Conservation (phyloP, 352 stramenopile genomes). For the Blastocystis sp. region DNA sequence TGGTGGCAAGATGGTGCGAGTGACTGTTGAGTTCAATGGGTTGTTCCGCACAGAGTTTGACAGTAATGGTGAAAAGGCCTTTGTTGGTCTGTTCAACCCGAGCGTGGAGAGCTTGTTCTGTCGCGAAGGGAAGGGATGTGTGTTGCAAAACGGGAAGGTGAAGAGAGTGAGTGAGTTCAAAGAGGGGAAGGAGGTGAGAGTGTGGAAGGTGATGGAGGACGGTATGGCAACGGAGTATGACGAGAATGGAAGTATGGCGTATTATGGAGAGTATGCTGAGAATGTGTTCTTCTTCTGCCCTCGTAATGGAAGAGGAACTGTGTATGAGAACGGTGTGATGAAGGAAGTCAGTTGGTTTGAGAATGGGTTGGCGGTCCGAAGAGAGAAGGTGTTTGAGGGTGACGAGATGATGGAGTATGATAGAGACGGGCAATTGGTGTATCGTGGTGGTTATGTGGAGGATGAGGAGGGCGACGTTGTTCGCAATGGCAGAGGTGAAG, state of each 20-base stretch:
- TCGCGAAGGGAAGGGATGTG: not conserved
- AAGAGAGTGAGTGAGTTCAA: not conserved
- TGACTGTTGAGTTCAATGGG: not conserved
- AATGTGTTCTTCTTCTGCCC: not conserved
- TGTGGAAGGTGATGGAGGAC: not conserved
- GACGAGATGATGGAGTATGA: not conserved
- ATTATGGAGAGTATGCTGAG: not conserved
- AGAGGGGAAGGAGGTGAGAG: not conserved
- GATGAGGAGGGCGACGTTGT: not conserved
- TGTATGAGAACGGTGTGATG: not conserved
- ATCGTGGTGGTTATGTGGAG: not conserved
- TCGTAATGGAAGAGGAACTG: not conserved
- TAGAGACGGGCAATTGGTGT: not conserved
- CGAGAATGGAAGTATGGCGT: not conserved
- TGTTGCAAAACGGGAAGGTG: constrained; percentile 1
- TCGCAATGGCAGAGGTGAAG: not conserved
- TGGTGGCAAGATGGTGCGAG: not conserved
- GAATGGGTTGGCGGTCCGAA: not conserved
- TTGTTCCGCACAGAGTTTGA: not conserved
- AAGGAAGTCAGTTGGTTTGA: not conserved
- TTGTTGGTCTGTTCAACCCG: not conserved
- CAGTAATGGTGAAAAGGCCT: not conserved
- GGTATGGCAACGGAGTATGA: constrained; percentile 12
- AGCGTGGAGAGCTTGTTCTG: not conserved
- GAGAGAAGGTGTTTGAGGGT: not conserved